Evolutionary conservation across 106 monocot genomes (phyloP).

Genomic region (Chionographis japonica): DNA sequence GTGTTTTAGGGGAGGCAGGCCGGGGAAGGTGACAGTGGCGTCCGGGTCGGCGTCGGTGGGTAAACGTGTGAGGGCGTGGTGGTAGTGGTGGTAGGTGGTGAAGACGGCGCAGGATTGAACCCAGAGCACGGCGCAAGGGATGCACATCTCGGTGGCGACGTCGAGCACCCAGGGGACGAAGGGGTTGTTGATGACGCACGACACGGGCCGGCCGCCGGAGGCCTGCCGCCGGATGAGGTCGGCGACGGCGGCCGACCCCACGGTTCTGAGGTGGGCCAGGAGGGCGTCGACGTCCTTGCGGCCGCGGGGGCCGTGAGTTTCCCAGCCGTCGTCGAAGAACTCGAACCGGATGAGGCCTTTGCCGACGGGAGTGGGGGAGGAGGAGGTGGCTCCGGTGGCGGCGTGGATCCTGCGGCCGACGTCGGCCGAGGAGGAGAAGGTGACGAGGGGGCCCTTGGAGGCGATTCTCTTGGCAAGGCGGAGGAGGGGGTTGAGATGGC

Average conservation of each 20-base stretch:
- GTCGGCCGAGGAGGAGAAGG: conserved; percentile 43
- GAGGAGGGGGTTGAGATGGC: conserved; percentile 76
- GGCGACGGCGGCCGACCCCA: conserved; percentile 20
- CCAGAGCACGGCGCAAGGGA: conserved; percentile 75
- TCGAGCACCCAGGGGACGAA: conserved; percentile 76
- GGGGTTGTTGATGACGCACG: conserved; percentile 57
- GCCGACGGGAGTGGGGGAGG: conserved; percentile 35
- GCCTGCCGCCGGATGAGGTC: conserved; percentile 41
- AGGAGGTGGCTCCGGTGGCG: conserved; percentile 11
- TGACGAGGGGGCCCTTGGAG: conserved; percentile 64
- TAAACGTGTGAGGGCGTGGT: conserved; percentile 40
- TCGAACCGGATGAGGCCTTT: conserved; percentile 62
- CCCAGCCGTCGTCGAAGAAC: conserved; percentile 46
- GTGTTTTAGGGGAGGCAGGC: conserved; percentile 29
- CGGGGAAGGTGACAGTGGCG: conserved; percentile 28
- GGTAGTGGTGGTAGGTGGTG: conserved; percentile 71
- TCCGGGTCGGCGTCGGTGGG: conserved; percentile 32
- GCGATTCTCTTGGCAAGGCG: conserved; percentile 72
- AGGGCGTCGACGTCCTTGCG: conserved; percentile 7
- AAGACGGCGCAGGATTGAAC: conserved; percentile 78
- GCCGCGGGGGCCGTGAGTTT: conserved; percentile 10
- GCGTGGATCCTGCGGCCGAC: conserved; percentile 26
- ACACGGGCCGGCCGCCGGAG: conserved; percentile 37
- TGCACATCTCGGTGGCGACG: conserved; percentile 35
- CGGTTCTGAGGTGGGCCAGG: conserved; percentile 26